phyloP scores from a whole-genome alignment of 768 basidiomycete species.

The Udeniomyces megalosporus region DNA sequence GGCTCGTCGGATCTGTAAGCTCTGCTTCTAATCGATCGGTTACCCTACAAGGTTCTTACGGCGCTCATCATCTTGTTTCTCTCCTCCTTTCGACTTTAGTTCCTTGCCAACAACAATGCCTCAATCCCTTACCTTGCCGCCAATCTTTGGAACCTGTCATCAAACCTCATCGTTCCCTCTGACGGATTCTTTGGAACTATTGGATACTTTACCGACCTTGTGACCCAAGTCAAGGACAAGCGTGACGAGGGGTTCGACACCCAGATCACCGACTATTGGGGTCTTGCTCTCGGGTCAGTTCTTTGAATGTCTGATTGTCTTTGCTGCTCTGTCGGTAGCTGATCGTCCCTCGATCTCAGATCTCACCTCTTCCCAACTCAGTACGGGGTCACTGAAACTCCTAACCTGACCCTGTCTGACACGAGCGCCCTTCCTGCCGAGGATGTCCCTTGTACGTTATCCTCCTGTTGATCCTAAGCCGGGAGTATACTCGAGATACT shows the following conservation, averaged over 20 bases:
- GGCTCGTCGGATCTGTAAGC: slow-evolving; percentile 8
- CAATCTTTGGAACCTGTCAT: slow-evolving; percentile 27
- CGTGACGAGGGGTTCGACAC: slow-evolving; percentile 22
- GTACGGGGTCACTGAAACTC: slow-evolving; percentile 23
- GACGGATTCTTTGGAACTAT: slow-evolving; percentile 18
- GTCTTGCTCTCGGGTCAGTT: slow-evolving; percentile 7
- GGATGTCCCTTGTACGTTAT: slow-evolving; percentile 21
- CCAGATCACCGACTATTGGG: slow-evolving; percentile 29
- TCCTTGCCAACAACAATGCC: slow-evolving; percentile 28
- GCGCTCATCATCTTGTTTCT: too few relatives aligned
- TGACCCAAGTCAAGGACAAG: slow-evolving; percentile 25
- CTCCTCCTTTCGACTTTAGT: too few relatives aligned
- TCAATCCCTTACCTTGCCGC: slow-evolving; percentile 23
- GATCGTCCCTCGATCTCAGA: too few relatives aligned
- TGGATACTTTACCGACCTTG: slow-evolving; percentile 26
- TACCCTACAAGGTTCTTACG: too few relatives aligned
- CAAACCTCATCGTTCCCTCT: slow-evolving; percentile 28
- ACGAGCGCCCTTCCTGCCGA: slow-evolving; percentile 17
- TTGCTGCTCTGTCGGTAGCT: too few relatives aligned
- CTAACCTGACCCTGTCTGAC: slow-evolving; percentile 23
- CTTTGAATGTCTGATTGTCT: too few relatives aligned
- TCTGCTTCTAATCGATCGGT: too few relatives aligned
- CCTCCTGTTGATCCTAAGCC: too few relatives aligned
- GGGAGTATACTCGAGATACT: too few relatives aligned
- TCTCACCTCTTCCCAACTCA: slow-evolving; percentile 22